Conservation (phyloP, 768 basidiomycete species). For the Leccinum sublutescens region DNA sequence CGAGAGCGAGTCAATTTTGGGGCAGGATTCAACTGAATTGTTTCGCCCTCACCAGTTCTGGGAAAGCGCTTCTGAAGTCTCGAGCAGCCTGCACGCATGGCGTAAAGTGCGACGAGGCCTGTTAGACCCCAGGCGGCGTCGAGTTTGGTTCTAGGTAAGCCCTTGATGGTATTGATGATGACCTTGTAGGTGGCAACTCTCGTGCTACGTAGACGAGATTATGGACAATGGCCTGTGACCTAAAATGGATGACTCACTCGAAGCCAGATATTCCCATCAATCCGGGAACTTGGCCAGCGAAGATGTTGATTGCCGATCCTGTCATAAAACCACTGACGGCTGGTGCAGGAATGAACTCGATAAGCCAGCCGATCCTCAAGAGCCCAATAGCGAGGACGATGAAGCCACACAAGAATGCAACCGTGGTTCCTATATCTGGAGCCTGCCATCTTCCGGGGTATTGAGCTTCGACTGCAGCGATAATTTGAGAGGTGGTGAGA, state of each 20-base stretch:
- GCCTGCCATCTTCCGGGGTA: constrained; percentile 59
- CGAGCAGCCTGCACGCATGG: constrained; percentile 59
- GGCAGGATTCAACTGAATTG: background rate
- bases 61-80: constrained; percentile 58
- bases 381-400: constrained; percentile 90
- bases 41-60: constrained; percentile 44
- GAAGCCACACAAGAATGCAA: constrained; percentile 88
- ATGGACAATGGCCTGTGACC: background rate
- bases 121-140: constrained; percentile 92
- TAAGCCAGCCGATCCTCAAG: constrained; percentile 87
- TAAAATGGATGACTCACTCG: constrained; percentile 51
- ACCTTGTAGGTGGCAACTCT: constrained; percentile 82
- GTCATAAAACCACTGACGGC: constrained; percentile 95
- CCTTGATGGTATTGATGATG: constrained; percentile 91
- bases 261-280: constrained; percentile 87
- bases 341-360: constrained; percentile 89
- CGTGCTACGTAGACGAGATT: constrained; percentile 50
- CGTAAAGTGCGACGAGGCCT: constrained; percentile 68
- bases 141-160: constrained; percentile 62
- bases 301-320: constrained; percentile 93
- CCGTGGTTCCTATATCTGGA: constrained; percentile 77
- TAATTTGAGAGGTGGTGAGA: constrained; percentile 78
- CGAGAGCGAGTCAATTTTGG: constrained; percentile 1
- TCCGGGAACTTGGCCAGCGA: constrained; percentile 82
- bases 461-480: constrained; percentile 55